phyloP scores from a whole-genome alignment of 2,329 filamentous ascomycete species.

The Aspergillus fijiensis region DNA sequence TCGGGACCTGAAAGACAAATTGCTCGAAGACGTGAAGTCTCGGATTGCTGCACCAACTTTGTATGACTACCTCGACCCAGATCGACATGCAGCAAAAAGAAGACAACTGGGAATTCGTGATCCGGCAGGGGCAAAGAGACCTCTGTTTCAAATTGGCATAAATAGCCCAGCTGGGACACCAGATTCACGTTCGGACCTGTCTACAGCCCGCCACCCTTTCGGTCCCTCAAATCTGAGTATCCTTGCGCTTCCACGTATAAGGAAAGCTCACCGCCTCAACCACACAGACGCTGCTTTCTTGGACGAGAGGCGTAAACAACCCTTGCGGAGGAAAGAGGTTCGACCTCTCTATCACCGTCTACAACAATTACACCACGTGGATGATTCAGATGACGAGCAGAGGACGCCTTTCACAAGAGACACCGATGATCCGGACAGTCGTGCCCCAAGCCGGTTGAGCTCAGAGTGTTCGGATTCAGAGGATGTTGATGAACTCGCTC shows the following conservation, averaged over 20 bases:
- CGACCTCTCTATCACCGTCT: conserved; percentile 80
- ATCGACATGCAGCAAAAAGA: conserved; percentile 75
- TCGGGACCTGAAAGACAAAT: conserved; percentile 78
- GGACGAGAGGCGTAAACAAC: conserved; percentile 64
- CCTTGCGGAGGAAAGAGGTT: conserved; percentile 61
- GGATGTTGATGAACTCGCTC: conserved; percentile 40
- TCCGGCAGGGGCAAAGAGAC: conserved; percentile 60
- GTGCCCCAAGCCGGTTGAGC: conserved; percentile 70
- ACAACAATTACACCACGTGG: conserved; percentile 70
- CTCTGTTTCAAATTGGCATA: conserved; percentile 55
- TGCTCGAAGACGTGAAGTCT: conserved; percentile 84
- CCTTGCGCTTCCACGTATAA: conserved; percentile 69
- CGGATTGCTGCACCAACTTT: conserved; percentile 80
- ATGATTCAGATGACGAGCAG: conserved; percentile 85
- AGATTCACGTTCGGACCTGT: conserved; percentile 45
- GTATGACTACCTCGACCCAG: conserved; percentile 78
- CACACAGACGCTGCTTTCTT: conserved; percentile 64
- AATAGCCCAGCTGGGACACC: conserved; percentile 67
- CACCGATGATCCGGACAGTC: conserved; percentile 82
- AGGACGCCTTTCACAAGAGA: conserved; percentile 67
- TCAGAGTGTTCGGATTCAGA: conserved; percentile 54
- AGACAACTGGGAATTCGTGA: conserved; percentile 75
- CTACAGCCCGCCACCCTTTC: conserved; percentile 42
- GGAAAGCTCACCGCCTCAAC: conserved; percentile 62
- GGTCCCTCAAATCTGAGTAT: conserved; percentile 53